Base-by-base conservation (phyloP, 2,329 filamentous ascomycete genomes). In the Colletotrichum orchidophilum region DNA sequence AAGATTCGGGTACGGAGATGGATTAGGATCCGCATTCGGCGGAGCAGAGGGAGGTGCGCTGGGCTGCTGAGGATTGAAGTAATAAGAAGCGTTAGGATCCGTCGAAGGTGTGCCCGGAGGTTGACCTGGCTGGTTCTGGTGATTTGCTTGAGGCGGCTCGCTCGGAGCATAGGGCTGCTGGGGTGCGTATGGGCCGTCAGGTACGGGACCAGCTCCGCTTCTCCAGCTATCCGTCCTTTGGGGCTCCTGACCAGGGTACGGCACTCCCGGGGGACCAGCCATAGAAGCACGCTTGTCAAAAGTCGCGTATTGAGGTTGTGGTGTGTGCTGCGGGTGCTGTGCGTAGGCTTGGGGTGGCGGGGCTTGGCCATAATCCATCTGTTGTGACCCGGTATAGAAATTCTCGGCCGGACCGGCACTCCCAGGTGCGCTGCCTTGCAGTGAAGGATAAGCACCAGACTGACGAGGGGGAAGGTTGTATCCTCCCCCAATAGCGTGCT, bases 361-460 rank as follows among this genome's bases (percentile, higher is more conserved):
- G 9, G 86, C 83, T 80, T 84, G 74, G 81, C 80, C 60, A 81
- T 87, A 87, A 46, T 84, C 83, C 15, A 80, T 77, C 52, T 79
- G 84, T 52, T 88, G 83, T 75, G 91, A 92, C 42, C 90, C 90
- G 15, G 90, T 93, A 80, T 98, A 98, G 80, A 93, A 98, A 80
- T 87, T 96, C 78, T 98, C 95, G 11, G 91, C 90, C 1, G 87
- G 88, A 12, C 86, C 85, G 29, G 83, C 80, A 72, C 83, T 81
- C 54, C 77, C 81, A 13, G 87, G 81, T 12, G 84, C 81, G 71
- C 87, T 86, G 8, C 88, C 81, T 27, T 90, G 86, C 66, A 97
- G 87, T 4, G 90, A 88, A 11, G 94, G 92, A 78, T 97, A 97
- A 15, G 93, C 87, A 63, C 86, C 88, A 5, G 88, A 80, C 76